Evolutionary conservation across 331 rosid species (phyloP).

Genomic region (Acacia pycnantha): DNA sequence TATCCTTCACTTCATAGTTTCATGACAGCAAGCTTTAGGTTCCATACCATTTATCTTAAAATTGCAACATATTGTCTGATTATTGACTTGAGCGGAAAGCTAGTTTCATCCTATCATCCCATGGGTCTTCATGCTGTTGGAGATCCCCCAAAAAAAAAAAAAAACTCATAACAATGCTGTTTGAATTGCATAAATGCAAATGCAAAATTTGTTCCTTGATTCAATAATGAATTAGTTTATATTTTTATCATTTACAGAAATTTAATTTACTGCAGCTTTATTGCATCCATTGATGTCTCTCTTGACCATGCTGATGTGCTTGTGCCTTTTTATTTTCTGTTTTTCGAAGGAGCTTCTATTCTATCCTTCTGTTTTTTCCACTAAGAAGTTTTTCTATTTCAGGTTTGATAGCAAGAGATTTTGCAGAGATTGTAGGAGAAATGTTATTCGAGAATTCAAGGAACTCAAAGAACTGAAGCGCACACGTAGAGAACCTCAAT

Average conservation of each 20-base stretch:
- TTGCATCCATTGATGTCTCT: conserved; percentile 1
- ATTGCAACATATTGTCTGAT: conserved; percentile 24
- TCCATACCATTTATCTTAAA: background rate
- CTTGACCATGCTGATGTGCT: background rate
- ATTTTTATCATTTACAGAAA: background rate
- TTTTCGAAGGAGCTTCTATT: background rate
- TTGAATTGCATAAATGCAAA: conserved; percentile 1
- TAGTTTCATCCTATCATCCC: conserved; percentile 21
- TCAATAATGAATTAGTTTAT: background rate
- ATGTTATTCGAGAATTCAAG: conserved; percentile 93
- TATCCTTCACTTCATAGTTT: background rate
- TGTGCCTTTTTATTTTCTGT: background rate
- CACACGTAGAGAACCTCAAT: conserved; percentile 74
- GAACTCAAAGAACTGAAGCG: conserved; percentile 91
- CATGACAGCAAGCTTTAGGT: background rate
- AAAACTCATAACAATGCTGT: background rate
- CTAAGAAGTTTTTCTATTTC: conserved; percentile 33
- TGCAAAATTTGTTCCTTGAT: background rate
- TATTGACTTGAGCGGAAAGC: conserved; percentile 15
- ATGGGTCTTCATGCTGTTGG: conserved; percentile 25
- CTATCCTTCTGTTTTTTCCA: conserved; percentile 9
- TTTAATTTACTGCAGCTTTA: background rate
- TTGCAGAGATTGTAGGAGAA: conserved; percentile 95
- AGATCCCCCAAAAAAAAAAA: too few relatives aligned
- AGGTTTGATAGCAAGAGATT: conserved; percentile 99